phyloP scores from a whole-genome alignment of 164 flowering plant species.

The Piper longum region DNA sequence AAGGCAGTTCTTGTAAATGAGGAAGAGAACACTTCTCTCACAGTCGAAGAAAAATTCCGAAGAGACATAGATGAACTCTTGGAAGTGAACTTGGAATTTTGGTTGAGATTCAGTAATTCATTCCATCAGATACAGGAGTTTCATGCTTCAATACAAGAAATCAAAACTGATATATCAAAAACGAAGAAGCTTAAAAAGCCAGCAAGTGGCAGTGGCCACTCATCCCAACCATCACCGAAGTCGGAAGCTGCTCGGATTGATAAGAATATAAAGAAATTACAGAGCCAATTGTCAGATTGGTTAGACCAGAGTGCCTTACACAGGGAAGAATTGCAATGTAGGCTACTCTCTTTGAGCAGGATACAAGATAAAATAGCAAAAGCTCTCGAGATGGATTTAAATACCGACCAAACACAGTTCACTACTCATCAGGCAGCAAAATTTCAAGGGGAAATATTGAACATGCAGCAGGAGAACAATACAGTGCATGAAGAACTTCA shows the following conservation, averaged over 20 bases:
- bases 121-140: slow-evolving; percentile 57
- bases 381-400: slow-evolving; percentile 8
- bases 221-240: slow-evolving; percentile 8
- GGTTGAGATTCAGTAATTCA: slow-evolving; percentile 66
- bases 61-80: slow-evolving; percentile 42
- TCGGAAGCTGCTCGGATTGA: slow-evolving; percentile 40
- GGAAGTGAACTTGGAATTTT: slow-evolving; percentile 64
- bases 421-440: slow-evolving; percentile 45
- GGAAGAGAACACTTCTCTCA: slow-evolving; percentile 10
- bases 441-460: slow-evolving; percentile 62
- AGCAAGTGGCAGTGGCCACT: slow-evolving; percentile 5
- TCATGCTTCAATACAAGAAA: slow-evolving; percentile 38
- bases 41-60: slow-evolving; percentile 43
- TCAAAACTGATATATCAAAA: slow-evolving; percentile 28
- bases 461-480: slow-evolving; percentile 66
- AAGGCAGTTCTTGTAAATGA: slow-evolving; percentile 7
- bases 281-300: slow-evolving; percentile 49
- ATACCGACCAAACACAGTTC: slow-evolving; percentile 16
- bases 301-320: slow-evolving; percentile 38
- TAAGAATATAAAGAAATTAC: slow-evolving; percentile 51
- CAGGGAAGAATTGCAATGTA: slow-evolving; percentile 39
- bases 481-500: slow-evolving; percentile 45
- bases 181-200: slow-evolving; percentile 20
- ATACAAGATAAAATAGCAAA: slow-evolving; percentile 44
- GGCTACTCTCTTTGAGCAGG: slow-evolving; percentile 29